Evolutionary conservation across 2,329 filamentous ascomycete species (phyloP).

Genomic region (Exserohilum rostratum): DNA sequence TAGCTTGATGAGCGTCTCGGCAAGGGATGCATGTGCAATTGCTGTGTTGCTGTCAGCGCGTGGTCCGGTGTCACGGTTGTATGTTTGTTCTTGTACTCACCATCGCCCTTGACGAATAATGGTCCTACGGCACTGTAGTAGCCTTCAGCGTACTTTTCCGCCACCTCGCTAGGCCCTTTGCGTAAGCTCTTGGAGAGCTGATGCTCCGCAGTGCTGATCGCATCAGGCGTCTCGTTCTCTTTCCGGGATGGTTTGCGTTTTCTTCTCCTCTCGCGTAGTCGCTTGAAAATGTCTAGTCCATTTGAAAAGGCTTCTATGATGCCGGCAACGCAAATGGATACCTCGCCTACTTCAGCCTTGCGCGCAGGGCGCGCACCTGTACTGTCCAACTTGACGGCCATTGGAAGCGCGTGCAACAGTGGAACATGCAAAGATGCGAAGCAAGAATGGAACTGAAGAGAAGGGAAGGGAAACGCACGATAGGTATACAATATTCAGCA

Average conservation of each 20-base stretch:
- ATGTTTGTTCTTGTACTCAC: constrained; percentile 36
- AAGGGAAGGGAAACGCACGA: constrained; percentile 13
- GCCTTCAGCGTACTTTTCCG: constrained; percentile 50
- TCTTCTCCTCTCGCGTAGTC: constrained; percentile 44
- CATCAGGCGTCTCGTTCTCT: constrained; percentile 24
- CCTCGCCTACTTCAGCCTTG: constrained; percentile 33
- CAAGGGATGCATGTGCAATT: constrained; percentile 54
- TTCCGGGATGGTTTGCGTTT: constrained; percentile 37
- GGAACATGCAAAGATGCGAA: constrained; percentile 15
- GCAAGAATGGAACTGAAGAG: constrained; percentile 12
- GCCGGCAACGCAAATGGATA: constrained; percentile 47
- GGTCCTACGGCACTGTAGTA: constrained; percentile 45
- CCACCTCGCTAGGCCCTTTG: constrained; percentile 51
- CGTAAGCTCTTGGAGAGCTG: constrained; percentile 50
- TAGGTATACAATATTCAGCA: constrained; percentile 18
- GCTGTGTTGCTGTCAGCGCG: constrained; percentile 34
- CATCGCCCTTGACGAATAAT: constrained; percentile 52
- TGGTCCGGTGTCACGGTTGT: not conserved
- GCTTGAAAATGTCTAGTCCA: constrained; percentile 54
- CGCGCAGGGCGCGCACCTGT: constrained; percentile 15
- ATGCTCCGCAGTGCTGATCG: constrained; percentile 42
- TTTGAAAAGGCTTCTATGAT: constrained; percentile 54
- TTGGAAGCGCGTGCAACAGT: constrained; percentile 23
- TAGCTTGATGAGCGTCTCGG: constrained; percentile 53
- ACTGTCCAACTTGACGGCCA: constrained; percentile 31